Evolutionary conservation across 2,329 filamentous ascomycete genomes (phyloP).

Genomic region (Colletotrichum sp.): DNA sequence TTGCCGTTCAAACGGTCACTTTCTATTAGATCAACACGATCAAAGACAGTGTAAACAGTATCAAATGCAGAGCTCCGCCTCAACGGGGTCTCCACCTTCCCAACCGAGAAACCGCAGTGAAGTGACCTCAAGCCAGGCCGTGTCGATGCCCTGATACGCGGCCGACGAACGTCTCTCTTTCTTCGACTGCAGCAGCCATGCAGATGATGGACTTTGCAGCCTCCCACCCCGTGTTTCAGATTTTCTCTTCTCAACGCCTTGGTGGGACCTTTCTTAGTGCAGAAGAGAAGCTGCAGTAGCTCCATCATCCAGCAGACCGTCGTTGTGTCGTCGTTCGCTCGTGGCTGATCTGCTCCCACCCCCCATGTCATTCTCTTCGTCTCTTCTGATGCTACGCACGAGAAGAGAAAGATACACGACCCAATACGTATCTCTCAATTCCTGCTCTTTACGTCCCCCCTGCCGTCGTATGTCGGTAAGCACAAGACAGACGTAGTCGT

Average conservation of each 20-base stretch:
- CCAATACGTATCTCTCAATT: not conserved
- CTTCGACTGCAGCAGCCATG: not conserved
- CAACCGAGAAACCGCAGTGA: not conserved
- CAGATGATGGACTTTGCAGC: not conserved
- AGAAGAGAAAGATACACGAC: not conserved
- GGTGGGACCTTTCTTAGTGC: not conserved
- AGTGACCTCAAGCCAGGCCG: not conserved
- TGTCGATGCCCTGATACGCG: not conserved
- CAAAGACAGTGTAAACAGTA: not conserved
- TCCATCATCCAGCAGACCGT: not conserved
- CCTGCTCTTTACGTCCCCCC: not conserved
- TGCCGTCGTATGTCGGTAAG: not conserved
- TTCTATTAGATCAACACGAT: not conserved
- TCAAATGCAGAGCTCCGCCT: not conserved
- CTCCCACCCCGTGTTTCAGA: conserved; percentile 14
- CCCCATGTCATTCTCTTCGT: not conserved
- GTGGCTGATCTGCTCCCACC: not conserved
- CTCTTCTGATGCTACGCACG: not conserved
- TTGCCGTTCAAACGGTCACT: not conserved
- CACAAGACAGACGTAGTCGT: not conserved
- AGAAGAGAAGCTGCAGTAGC: not conserved
- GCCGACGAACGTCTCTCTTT: not conserved
- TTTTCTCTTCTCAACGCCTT: conserved; percentile 2
- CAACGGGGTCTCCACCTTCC: not conserved
- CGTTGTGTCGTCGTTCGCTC: not conserved